Percentiles rank a stretch among this genome's conserved stretches.
phyloP scores from a whole-genome alignment of 2,329 filamentous ascomycete species.

The Talaromyces sp. region DNA sequence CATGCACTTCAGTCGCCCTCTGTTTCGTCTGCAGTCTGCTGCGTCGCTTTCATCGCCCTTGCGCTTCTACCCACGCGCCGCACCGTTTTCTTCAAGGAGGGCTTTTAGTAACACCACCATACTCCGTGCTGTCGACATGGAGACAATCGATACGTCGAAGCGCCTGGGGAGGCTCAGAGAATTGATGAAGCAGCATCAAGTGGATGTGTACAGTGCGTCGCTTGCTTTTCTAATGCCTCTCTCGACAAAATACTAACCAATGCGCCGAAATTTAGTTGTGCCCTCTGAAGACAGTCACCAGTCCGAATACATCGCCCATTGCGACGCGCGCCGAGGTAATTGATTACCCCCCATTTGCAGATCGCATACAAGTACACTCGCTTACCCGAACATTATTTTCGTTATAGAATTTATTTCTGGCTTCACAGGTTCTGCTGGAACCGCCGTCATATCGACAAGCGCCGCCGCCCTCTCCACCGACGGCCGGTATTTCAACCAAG shows the following conservation, averaged over 20 bases:
- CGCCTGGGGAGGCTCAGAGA: slow-evolving; percentile 71
- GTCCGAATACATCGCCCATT: slow-evolving; percentile 96
- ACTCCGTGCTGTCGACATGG: slow-evolving; percentile 57
- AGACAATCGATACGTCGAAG: slow-evolving; percentile 69
- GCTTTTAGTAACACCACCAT: slow-evolving; percentile 34
- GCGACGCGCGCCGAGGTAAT: slow-evolving; percentile 75
- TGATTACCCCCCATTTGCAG: slow-evolving; percentile 3
- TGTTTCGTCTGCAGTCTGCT: slow-evolving; percentile 25
- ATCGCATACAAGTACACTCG: neutral
- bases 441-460: slow-evolving; percentile 77
- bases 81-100: slow-evolving; percentile 16
- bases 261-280: slow-evolving; percentile 58
- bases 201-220: slow-evolving; percentile 81
- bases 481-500: slow-evolving; percentile 97
- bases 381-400: slow-evolving; percentile 13
- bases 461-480: slow-evolving; percentile 91
- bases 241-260: neutral
- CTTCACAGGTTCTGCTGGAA: slow-evolving; percentile 92
- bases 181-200: slow-evolving; percentile 79
- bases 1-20: slow-evolving; percentile 31
- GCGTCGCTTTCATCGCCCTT: slow-evolving; percentile 13
- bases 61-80: slow-evolving; percentile 19
- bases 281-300: slow-evolving; percentile 97
- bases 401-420: slow-evolving; percentile 74
- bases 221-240: neutral